Evolutionary conservation across 495 filamentous ascomycete species (phyloP), one percentile per base, ranked within the genome.

Genomic region (Staphylotrichum longicolle): DNA sequence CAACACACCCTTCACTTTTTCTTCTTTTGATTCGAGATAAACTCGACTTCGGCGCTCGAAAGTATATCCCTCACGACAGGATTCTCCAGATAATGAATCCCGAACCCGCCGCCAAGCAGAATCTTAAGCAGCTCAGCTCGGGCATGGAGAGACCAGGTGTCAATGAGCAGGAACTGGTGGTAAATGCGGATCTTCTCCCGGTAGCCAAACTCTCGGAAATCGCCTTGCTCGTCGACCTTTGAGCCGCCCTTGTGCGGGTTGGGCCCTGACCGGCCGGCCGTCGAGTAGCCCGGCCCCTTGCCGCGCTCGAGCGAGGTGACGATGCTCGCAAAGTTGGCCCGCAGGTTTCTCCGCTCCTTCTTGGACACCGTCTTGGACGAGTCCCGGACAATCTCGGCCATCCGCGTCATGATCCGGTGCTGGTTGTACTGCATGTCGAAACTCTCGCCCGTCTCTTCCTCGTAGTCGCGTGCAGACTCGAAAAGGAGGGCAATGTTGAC

Each of bases 401-500:
- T 69, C 30, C 74, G 75, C 6, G 60, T 86, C 66, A 91, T 75
- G 58, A 91, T 81, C 61, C 80, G 82, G 42, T 86, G 81, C 10
- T 83, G 83, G 34, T 81, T 73, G 58, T 74, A 76, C 48, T 74
- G 74, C 60, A 78, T 67, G 57, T 75, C 66, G 62, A 70, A 68
- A 8, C 67, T 66, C 61, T 87, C 82, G 15, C 81, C 79, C 5
- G 81, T 80, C 47, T 87, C 86, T 3, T 86, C 82, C 52, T 90
- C 86, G 39, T 85, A 79, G 62, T 84, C 82, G 66, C 78, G 86
- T 80, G 77, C 89, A 85, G 69, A 91, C 68, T 98, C 93, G 66
- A 91, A 95, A 1, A 97, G 79, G 1, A 96, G 77, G 3, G 93
- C 93, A 63, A 98, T 94, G 70, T 92, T 92, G 66, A 93, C 87